Evolutionary conservation across 2,329 filamentous ascomycete genomes (phyloP).

Genomic region (Zymoseptoria ardabiliae): DNA sequence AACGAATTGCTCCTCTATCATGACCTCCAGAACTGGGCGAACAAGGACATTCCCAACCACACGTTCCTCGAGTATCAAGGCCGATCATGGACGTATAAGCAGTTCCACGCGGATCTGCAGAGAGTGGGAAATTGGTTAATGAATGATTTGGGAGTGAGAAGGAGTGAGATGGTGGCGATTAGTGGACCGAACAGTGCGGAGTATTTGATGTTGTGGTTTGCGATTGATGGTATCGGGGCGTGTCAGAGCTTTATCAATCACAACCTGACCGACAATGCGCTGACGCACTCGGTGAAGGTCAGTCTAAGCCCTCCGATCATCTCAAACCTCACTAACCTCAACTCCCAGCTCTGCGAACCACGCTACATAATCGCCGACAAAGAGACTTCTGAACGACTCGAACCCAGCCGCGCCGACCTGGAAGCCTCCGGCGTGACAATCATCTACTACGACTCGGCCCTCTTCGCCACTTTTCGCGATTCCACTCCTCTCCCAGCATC

Average conservation of each 20-base stretch:
- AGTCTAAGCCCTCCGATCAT: neutral
- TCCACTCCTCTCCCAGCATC: constrained; percentile 19
- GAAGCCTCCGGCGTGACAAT: constrained; percentile 13
- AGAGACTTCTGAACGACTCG: constrained; percentile 18
- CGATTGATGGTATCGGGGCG: constrained; percentile 53
- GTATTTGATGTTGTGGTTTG: constrained; percentile 28
- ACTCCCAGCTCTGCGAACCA: constrained; percentile 18
- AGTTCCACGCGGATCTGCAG: constrained; percentile 61
- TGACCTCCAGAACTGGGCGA: constrained; percentile 20
- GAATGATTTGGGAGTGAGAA: constrained; percentile 40
- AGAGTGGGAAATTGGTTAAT: constrained; percentile 70
- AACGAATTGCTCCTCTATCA: constrained; percentile 22
- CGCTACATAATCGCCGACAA: constrained; percentile 22
- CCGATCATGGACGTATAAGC: constrained; percentile 59
- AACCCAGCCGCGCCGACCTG: constrained; percentile 19
- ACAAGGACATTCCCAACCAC: constrained; percentile 14
- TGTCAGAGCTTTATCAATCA: constrained; percentile 29
- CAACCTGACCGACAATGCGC: constrained; percentile 28
- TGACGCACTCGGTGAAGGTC: constrained; percentile 32
- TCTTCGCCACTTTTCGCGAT: constrained; percentile 14
- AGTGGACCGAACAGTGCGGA: constrained; percentile 30
- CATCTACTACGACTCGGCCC: constrained; percentile 21
- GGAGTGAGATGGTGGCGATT: constrained; percentile 28
- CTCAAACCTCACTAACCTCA: neutral
- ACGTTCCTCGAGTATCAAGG: constrained; percentile 24